phyloP scores from a whole-genome alignment of 495 filamentous ascomycete species.

The Neurospora sublineolata region DNA sequence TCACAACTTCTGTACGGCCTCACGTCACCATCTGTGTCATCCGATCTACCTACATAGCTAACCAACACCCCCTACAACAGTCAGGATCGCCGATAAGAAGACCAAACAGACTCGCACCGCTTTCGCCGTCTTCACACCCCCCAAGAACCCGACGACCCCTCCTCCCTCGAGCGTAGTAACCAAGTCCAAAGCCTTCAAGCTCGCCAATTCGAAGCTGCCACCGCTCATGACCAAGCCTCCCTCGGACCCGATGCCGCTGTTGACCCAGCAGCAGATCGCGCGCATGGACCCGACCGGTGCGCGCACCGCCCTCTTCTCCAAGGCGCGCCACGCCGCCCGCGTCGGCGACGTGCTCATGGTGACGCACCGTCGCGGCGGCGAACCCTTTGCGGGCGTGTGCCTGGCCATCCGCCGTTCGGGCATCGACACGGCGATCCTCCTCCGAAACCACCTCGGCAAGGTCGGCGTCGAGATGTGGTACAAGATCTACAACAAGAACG shows the following conservation, averaged over 20 bases:
- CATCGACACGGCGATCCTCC: slow-evolving; percentile 72
- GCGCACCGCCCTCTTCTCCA: slow-evolving; percentile 69
- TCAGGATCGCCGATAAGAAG: slow-evolving; percentile 14
- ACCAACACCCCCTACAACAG: not conserved
- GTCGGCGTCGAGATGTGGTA: slow-evolving; percentile 96
- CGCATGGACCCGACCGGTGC: slow-evolving; percentile 74
- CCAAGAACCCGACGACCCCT: slow-evolving; percentile 8
- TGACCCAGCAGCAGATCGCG: slow-evolving; percentile 54
- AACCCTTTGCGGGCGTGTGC: slow-evolving; percentile 82
- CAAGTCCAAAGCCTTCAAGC: slow-evolving; percentile 1
- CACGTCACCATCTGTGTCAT: not conserved
- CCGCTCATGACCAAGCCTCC: slow-evolving; percentile 22
- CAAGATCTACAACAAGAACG: slow-evolving; percentile 82
- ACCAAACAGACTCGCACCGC: slow-evolving; percentile 21
- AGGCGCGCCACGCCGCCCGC: slow-evolving; percentile 55
- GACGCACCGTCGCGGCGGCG: slow-evolving; percentile 58
- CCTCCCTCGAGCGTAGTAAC: not conserved
- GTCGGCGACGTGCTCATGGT: slow-evolving; percentile 87
- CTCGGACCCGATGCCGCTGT: slow-evolving; percentile 49
- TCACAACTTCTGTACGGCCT: slow-evolving; percentile 22
- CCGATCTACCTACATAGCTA: not conserved
- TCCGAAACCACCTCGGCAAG: slow-evolving; percentile 70
- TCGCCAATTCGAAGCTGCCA: slow-evolving; percentile 12
- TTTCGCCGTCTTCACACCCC: slow-evolving; percentile 39
- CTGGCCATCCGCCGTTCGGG: slow-evolving; percentile 74